Evolutionary conservation across 257 asterid genomes (phyloP), one percentile per base, ranked within the genome.

Genomic region (Solanum pimpinellifolium): DNA sequence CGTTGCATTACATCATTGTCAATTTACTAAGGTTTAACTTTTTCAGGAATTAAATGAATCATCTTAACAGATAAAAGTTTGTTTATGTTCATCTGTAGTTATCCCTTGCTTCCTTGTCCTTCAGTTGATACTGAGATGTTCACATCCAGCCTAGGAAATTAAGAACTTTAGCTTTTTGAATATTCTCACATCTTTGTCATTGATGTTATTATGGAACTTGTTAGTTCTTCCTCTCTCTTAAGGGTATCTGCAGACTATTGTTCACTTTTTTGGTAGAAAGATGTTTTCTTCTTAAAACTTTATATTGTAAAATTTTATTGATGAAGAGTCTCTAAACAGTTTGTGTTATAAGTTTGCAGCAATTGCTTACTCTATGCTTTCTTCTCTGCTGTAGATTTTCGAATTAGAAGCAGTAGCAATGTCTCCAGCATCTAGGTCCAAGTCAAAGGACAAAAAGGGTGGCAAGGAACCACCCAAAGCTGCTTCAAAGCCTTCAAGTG

Each of bases 341-440:
- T 44, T 44, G n/a, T 77, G 62, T 25, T 15, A 56, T 56, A 77
- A 77, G 8, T 35, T 37, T 20, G 41, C 31, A 35, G 9, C 81
- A 73, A 47, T 74, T 20, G 49, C 84, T 78, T 78, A 46, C 84
- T 7, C 39, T 9, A 46, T 46, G 37, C 6, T 78, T 77, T 78
- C 41, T 46, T 46, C 65, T 46, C 37, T 78, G 16, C 9, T 78
- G 88, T 93, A 90, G 97, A 87, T 83, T 86, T 90, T 76, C 41
- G 31, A 88, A 87, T 62, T 88, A 82, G 89, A 90, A 88, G 86
- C 88, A 49, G 83, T 83, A 77, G 87, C 87, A 83, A 96, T 96
- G 99, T 94, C 98, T 93, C 94, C 98, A 65, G 95, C 94, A 86
- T 91, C 96, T 27, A 93, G 88, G 90, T 92, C 98, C 84, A 95